Evolutionary conservation across 352 stramenopile genomes (phyloP).

Genomic region (Globisporangium paddicum): DNA sequence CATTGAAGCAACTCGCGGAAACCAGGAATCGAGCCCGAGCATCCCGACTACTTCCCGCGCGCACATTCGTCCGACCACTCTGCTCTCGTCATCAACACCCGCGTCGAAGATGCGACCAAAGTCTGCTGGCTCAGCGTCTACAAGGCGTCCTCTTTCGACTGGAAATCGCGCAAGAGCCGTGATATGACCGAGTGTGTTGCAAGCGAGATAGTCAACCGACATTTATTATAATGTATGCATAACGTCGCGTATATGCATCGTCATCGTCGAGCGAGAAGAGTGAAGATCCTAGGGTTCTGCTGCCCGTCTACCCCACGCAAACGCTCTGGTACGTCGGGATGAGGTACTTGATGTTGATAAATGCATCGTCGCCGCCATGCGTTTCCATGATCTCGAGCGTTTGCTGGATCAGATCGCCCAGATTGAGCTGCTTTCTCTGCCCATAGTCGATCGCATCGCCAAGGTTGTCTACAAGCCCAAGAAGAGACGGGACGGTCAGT

Average conservation of each 20-base stretch:
- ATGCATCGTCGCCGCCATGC: conserved; percentile 95
- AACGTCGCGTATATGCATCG: conserved; percentile 3
- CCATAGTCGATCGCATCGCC: conserved; percentile 96
- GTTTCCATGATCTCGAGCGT: conserved; percentile 96
- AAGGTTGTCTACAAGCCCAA: conserved; percentile 83
- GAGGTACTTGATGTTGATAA: conserved; percentile 99
- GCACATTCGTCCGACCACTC: neutral
- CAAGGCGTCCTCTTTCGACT: neutral
- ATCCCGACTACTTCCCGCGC: too few relatives aligned
- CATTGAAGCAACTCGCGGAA: neutral
- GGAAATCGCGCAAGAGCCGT: neutral
- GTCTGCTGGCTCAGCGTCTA: conserved; percentile 13
- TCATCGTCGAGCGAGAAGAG: neutral
- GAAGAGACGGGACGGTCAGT: neutral
- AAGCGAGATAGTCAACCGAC: conserved; percentile 1
- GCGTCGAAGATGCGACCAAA: conserved; percentile 18
- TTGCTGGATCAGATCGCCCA: conserved; percentile 96
- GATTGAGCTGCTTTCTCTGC: conserved; percentile 93
- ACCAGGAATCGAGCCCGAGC: neutral
- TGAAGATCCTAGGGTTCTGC: neutral
- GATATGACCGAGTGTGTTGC: neutral
- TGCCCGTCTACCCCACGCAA: conserved; percentile 47
- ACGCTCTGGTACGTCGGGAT: conserved; percentile 95
- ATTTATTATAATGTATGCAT: conserved; percentile 6
- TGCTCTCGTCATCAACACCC: neutral